These are phyloP conservation scores for Lachancea thermotolerans DNA, from an alignment of 805 yeast species.

Conservation along the genomic window DNA sequence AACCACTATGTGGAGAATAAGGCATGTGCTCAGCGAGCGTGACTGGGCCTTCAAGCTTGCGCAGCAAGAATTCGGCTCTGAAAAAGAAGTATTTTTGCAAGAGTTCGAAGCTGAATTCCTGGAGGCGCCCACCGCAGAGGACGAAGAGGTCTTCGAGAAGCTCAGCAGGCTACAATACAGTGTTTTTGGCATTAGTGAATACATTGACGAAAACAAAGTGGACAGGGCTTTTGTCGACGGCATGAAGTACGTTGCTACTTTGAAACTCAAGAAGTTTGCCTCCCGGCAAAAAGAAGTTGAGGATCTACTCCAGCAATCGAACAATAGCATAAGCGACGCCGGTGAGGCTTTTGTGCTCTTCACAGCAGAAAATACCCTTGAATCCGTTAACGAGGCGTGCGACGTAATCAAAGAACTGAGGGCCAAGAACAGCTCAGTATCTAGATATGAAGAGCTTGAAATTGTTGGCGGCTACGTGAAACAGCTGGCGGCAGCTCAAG, in stretches of 20 bases:
- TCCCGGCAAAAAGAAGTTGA: constrained; percentile 41
- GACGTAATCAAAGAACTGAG: constrained; percentile 42
- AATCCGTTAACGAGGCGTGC: constrained; percentile 36
- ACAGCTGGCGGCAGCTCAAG: constrained; percentile 20
- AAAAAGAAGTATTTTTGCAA: constrained; percentile 41
- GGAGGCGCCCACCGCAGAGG: constrained; percentile 46
- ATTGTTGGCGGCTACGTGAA: constrained; percentile 30
- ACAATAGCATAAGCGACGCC: constrained; percentile 26
- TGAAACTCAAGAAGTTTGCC: constrained; percentile 54
- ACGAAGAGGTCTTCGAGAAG: constrained; percentile 55
- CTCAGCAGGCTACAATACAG: constrained; percentile 76
- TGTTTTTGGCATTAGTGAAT: constrained; percentile 73
- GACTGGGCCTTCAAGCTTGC: constrained; percentile 63
- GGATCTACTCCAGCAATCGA: constrained; percentile 21
- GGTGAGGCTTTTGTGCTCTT: constrained; percentile 45
- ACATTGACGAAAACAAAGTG: constrained; percentile 50
- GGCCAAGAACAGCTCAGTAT: constrained; percentile 29
- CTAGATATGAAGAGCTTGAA: constrained; percentile 32
- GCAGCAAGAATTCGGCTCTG: constrained; percentile 36
- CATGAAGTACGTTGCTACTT: constrained; percentile 56
- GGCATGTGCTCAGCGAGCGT: constrained; percentile 83
- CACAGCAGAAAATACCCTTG: constrained; percentile 38
- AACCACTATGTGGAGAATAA: constrained; percentile 69
- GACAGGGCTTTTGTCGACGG: constrained; percentile 61
- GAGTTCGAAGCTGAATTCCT: constrained; percentile 57